These are phyloP conservation scores for Boletus insuetus DNA, from an alignment of 768 basidiomycete genomes.

Conservation along the genomic window DNA sequence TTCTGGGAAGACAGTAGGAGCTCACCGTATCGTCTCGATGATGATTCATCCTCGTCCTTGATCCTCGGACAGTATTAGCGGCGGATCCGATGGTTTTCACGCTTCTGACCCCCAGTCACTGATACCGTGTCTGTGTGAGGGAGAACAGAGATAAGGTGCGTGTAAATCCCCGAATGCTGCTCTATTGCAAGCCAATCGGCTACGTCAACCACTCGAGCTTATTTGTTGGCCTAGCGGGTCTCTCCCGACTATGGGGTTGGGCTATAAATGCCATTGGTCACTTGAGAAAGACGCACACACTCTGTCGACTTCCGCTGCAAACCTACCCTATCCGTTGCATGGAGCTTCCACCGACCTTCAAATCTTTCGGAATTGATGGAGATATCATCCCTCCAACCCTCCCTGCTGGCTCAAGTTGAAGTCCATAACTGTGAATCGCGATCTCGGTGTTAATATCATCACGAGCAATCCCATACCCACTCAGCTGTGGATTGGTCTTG, in stretches of 20 bases:
- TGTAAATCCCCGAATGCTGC: not conserved
- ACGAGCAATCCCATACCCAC: no score
- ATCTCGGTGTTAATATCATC: not conserved
- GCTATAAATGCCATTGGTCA: not conserved
- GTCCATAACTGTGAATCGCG: not conserved
- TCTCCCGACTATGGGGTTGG: not conserved
- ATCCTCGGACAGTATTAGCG: conserved; percentile 5
- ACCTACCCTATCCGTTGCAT: not conserved
- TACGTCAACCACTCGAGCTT: not conserved
- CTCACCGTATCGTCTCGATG: not conserved
- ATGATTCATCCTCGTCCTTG: not conserved
- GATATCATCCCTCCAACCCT: not conserved
- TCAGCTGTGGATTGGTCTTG: no score
- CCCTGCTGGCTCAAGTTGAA: not conserved
- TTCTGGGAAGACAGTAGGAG: not conserved
- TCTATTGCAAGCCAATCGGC: conserved; percentile 1
- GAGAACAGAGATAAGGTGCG: not conserved
- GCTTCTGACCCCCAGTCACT: not conserved
- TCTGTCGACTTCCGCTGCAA: not conserved
- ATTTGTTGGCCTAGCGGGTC: not conserved
- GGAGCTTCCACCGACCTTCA: not conserved
- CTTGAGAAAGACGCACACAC: conserved; percentile 1
- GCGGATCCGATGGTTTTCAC: not conserved
- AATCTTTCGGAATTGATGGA: not conserved
- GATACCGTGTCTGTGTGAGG: not conserved